Conservation (phyloP, 2,329 filamentous ascomycete species). For the Dryadomyces quercivorus region DNA sequence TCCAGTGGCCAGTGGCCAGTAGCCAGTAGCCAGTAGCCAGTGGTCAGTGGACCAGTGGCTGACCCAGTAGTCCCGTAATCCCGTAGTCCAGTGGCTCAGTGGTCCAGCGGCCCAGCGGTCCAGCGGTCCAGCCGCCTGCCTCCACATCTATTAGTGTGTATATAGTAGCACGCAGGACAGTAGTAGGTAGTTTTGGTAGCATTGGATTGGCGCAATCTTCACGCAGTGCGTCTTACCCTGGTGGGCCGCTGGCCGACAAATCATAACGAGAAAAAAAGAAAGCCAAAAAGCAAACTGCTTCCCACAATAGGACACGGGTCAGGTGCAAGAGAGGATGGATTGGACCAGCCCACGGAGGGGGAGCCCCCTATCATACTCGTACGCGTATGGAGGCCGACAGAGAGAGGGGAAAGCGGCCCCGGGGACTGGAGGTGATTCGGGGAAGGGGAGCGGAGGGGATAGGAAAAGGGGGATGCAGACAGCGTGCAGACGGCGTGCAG, state of each 20-base stretch:
- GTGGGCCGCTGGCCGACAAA: background rate
- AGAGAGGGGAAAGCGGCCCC: too few relatives aligned
- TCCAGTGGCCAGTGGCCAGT: too few relatives aligned
- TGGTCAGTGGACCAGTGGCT: too few relatives aligned
- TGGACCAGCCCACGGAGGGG: background rate
- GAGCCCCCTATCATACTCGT: background rate
- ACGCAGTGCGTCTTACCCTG: background rate
- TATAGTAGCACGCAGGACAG: too few relatives aligned
- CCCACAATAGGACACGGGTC: background rate
- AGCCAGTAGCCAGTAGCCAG: too few relatives aligned
- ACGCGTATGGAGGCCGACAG: too few relatives aligned
- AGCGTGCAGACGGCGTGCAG: too few relatives aligned
- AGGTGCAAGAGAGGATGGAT: background rate
- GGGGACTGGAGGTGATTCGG: too few relatives aligned
- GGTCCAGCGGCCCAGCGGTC: background rate
- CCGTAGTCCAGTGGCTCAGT: too few relatives aligned
- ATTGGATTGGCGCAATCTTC: background rate
- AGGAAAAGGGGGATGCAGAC: too few relatives aligned
- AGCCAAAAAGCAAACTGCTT: background rate
- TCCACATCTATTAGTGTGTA: background rate
- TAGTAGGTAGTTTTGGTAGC: background rate
- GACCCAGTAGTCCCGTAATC: too few relatives aligned
- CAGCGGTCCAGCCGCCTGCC: background rate
- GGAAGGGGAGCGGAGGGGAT: too few relatives aligned
- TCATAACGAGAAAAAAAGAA: background rate